Base-by-base conservation (phyloP, 1,284 basidiomycete species). In the Tilletiopsis washingtonensis region DNA sequence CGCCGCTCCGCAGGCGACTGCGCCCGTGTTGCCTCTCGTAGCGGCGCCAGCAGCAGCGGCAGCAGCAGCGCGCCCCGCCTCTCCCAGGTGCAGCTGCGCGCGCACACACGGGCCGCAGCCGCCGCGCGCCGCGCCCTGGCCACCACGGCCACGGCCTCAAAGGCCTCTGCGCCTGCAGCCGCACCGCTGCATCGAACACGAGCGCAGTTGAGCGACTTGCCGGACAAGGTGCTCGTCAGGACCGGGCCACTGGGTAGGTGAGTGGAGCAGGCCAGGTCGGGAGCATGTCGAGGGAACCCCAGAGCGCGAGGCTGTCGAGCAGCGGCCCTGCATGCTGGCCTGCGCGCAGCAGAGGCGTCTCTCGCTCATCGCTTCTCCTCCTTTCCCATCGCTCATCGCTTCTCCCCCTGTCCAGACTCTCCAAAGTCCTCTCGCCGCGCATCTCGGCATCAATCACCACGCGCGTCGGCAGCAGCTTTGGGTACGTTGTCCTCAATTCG, bases 401-500 rank as follows among this genome's bases (percentile, higher is more conserved):
- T n/a, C 14, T 26, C 41, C 9, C 37, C 15, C 1, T 29, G 15
- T 47, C 27, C 4, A 62, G 64, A 14, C 58, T 67, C 5, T 53
- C 64, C 34, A 65, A 66, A 50, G 52, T 64, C 23, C 52, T 62
- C n/a, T 46, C 50, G 1, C 54, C 64, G 0, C 54, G 61, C 2
- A 46, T 51, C 7, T 57, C 57, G 4, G 45, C 37, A 45, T 59
- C 57, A 44, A 66, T 68, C 45, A 68, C 65, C 25, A 64, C 65
- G 1, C 58, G 61, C 2, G 62, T 66, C 1, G 65, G 64, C 1
- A 62, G 59, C 47, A 62, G 56, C 46, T 67, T 58, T 52, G 62
- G 62, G 49, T 51, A 26, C 40, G 49, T 45, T 5, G 1, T 12
- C 21, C 2, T 4, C 17, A 4, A 11, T 3, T 17, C 20, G 7